phyloP scores from a whole-genome alignment of 1,139 yeast species.

The Zygosaccharomyces sapae region DNA sequence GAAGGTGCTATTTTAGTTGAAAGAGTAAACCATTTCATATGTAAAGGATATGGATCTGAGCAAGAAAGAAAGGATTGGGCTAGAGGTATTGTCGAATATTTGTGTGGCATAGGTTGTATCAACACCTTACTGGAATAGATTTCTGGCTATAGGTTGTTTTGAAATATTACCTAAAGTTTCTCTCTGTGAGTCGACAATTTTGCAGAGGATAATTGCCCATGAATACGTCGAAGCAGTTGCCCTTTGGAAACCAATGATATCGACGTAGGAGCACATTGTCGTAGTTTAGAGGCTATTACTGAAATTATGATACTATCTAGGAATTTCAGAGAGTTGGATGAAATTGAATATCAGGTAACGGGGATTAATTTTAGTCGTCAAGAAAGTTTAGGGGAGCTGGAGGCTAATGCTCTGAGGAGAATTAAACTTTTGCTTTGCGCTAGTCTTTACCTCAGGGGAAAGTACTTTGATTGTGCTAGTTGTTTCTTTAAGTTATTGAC shows the following conservation, averaged over 20 bases:
- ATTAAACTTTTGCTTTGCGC: constrained; percentile 21
- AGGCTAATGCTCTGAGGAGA: constrained; percentile 18
- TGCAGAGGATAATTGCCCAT: constrained; percentile 20
- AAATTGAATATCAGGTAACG: constrained; percentile 23
- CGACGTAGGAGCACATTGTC: constrained; percentile 11
- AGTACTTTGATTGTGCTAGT: constrained; percentile 24
- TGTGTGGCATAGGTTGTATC: constrained; percentile 12
- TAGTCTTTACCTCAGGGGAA: constrained; percentile 25
- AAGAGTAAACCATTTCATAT: constrained; percentile 17
- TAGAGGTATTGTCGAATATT: constrained; percentile 14
- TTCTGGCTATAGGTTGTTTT: constrained; percentile 11
- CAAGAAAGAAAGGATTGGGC: constrained; percentile 16
- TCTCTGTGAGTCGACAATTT: constrained; percentile 4
- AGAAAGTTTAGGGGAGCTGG: constrained; percentile 8
- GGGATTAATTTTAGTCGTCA: constrained; percentile 8
- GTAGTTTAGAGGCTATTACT: constrained; percentile 19
- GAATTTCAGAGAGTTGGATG: constrained; percentile 25
- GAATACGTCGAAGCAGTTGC: constrained; percentile 24
- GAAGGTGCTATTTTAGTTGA: constrained; percentile 18
- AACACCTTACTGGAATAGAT: constrained; percentile 19
- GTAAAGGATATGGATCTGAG: constrained; percentile 6
- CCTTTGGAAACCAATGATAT: constrained; percentile 18
- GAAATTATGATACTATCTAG: constrained; percentile 20
- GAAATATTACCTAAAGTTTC: constrained; percentile 1
- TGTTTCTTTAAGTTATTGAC: constrained; percentile 21